A percentile compares a stretch with the other conserved stretches of the same genome.
Evolutionary conservation across 441 rosid species (phyloP).

Genomic region (Populus tomentosa): DNA sequence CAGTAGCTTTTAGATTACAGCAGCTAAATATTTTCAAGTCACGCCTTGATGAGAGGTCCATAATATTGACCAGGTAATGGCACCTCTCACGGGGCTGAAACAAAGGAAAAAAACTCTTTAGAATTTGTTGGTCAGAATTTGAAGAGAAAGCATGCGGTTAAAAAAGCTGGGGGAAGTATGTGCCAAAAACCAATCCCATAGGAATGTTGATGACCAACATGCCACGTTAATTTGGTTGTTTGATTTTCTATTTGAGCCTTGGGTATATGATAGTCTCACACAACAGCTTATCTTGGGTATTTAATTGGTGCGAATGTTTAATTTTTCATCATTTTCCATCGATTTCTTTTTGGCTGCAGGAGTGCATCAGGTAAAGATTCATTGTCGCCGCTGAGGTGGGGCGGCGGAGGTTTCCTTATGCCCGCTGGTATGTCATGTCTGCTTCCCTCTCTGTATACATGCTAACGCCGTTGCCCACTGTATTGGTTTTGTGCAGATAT

Average conservation of each 20-base stretch:
- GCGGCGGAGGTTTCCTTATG: constrained; percentile 13
- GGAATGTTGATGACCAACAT: neutral
- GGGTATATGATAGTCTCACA: neutral
- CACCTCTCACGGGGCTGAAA: neutral
- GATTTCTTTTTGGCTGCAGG: constrained; percentile 35
- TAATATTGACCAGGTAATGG: neutral
- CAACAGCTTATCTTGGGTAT: neutral
- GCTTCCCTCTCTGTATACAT: neutral
- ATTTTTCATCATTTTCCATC: neutral
- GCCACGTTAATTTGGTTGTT: neutral
- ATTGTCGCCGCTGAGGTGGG: constrained; percentile 14
- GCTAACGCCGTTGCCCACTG: neutral
- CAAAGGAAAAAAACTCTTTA: neutral
- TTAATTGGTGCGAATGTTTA: neutral
- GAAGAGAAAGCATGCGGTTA: neutral
- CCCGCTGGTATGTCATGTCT: constrained; percentile 28
- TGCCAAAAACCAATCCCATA: neutral
- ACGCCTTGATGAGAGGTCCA: neutral
- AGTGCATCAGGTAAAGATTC: constrained; percentile 4
- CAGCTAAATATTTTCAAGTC: neutral
- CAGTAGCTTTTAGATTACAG: neutral
- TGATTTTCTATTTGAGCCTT: neutral
- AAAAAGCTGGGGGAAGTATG: neutral
- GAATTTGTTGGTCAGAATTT: neutral
- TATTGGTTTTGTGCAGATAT: neutral